Base-by-base conservation (phyloP, 257 asterid species). In the Paulownia fortunei region DNA sequence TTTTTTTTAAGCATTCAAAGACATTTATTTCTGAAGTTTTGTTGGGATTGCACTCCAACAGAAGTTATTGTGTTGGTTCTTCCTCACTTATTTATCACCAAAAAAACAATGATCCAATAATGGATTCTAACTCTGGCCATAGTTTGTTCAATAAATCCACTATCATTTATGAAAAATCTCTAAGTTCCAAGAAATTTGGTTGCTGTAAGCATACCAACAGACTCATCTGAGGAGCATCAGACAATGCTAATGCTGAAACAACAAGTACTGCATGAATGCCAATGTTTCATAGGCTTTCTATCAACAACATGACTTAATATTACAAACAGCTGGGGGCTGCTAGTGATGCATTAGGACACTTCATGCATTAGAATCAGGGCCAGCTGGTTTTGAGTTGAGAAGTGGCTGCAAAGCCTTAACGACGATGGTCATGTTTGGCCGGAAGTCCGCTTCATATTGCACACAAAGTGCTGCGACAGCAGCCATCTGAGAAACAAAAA, bases 401-500 rank as follows among this genome's bases (percentile, higher is more conserved):
- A 94, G 98, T 16, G 97, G 98, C 76, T 94, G 98, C 86, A 94
- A 82, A 68, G 98, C 98, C 89, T 94, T 94, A 27, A 92, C 97
- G 7, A 94, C 98, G 69, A 94, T 94, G 0, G 97, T 94, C 98
- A 94, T 94, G 79, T 94, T 94, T 11, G 98, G 98, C 68, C 98
- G 82, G 78, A 94, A 94, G 70, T 94, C 98, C 6, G 97, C 97
- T 79, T 94, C 98, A 6, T 94, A 94, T 61, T 94, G 98, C 76
- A 94, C 98, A 30, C 98, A 94, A 1, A 94, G 89, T 34, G 97
- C 97, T n/a, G 98, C 98, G 7, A 94, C 97, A 10, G 98, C 98
- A 8, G 97, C 98, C 96, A 94, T 87, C 97, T 94, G 84, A 44
- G 37, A 19, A 59, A 67, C 60, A 21, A 23, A 69, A 56, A 41